These are phyloP conservation scores for Cantharellus anzutake DNA, from an alignment of 768 basidiomycete species.

Conservation along the genomic window DNA sequence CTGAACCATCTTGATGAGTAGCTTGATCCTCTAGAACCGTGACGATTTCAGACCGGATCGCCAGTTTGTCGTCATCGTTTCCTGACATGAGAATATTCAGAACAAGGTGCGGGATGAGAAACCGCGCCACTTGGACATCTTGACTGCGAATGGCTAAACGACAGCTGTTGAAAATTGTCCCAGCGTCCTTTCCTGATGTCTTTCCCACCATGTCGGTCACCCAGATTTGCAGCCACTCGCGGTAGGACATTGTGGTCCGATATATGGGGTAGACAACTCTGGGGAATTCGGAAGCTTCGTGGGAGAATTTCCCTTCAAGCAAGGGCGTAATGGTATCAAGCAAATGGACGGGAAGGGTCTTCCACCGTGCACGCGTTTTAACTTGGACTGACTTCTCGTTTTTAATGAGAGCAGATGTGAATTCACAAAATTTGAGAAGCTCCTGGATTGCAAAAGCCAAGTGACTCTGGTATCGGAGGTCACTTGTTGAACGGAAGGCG, in stretches of 20 bases:
- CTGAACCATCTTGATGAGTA: constrained; percentile 32
- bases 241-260: constrained; percentile 53
- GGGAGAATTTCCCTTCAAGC: constrained; percentile 45
- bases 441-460: constrained; percentile 89
- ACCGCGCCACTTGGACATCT: constrained; percentile 87
- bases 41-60: constrained; percentile 58
- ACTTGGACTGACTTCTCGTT: constrained; percentile 33
- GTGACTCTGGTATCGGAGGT: constrained; percentile 76
- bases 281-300: constrained; percentile 19
- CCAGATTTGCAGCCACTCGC: constrained; percentile 94
- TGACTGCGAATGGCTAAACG: constrained; percentile 61
- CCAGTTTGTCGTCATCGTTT: constrained; percentile 34
- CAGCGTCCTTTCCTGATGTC: constrained; percentile 37
- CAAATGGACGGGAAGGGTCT: constrained; percentile 57
- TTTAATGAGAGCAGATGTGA: constrained; percentile 54
- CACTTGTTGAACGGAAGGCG: constrained; percentile 84
- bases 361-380: constrained; percentile 63
- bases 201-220: constrained; percentile 57
- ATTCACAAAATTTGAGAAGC: constrained; percentile 69
- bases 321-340: constrained; percentile 74
- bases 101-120: constrained; percentile 80
- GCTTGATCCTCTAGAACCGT: constrained; percentile 81
- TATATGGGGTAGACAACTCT: constrained; percentile 54
- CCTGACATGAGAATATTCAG: constrained; percentile 71
- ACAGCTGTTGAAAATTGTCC: constrained; percentile 59